Conservation (phyloP, 2,329 filamentous ascomycete species). For the Volutella citrinella region DNA sequence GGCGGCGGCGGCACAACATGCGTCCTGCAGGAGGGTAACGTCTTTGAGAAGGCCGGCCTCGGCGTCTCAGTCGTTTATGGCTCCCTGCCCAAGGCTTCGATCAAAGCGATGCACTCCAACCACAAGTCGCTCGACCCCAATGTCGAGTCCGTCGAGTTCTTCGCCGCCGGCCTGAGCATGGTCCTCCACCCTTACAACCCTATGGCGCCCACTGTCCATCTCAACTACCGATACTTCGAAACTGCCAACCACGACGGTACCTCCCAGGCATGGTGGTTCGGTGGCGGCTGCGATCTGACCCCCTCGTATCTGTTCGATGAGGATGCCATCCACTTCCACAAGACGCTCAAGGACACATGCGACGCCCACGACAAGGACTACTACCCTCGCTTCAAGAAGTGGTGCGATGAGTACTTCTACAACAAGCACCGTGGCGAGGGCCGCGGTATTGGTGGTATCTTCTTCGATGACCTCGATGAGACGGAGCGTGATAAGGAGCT, state of each 20-base stretch:
- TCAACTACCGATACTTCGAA: constrained; percentile 99
- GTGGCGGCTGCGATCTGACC: constrained; percentile 90
- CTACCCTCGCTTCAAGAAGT: constrained; percentile 93
- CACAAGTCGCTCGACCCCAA: constrained; percentile 83
- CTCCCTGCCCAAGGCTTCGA: constrained; percentile 79
- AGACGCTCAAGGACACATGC: constrained; percentile 86
- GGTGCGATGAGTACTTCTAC: constrained; percentile 97
- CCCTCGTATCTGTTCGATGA: constrained; percentile 95
- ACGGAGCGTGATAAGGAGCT: constrained; percentile 83
- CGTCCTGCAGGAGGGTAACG: constrained; percentile 91
- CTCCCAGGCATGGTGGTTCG: constrained; percentile 95
- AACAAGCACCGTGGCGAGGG: constrained; percentile 87
- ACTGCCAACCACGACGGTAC: constrained; percentile 81
- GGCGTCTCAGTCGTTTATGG: constrained; percentile 96
- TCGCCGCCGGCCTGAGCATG: constrained; percentile 88
- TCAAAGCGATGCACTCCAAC: constrained; percentile 89
- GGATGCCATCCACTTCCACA: constrained; percentile 95
- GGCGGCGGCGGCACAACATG: constrained; percentile 93
- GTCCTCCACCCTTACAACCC: constrained; percentile 93
- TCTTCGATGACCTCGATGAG: constrained; percentile 96
- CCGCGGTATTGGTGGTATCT: constrained; percentile 91
- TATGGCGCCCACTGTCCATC: constrained; percentile 94
- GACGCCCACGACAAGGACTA: constrained; percentile 90
- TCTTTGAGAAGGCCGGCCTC: constrained; percentile 96
- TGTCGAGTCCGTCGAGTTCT: constrained; percentile 86